Base-by-base conservation (phyloP, 768 basidiomycete species). In the Phanerochaete sordida region DNA sequence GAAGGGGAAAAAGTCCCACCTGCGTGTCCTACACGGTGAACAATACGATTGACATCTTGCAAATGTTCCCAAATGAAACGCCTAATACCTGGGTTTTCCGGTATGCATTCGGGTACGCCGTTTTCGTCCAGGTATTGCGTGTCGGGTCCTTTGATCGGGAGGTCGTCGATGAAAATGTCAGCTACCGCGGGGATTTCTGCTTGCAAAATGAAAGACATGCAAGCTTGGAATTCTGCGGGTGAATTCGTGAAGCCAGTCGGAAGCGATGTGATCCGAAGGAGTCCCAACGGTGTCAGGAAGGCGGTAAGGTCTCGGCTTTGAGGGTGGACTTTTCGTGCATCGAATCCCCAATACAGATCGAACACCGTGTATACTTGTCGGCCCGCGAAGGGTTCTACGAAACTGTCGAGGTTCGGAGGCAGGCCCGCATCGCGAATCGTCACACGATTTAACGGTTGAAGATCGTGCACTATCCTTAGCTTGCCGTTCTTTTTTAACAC, bases 381-480 rank as follows among this genome's bases (percentile, higher is more conserved):
- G 43, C 65, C 65, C 23, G 63, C 63, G 44, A 66, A 66, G 2
- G 54, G 35, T 47, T 61, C 59, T 21, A 70, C 73, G 53, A 76
- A 67, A 3, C 73, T 61, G 16, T 78, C 72, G 0, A 73, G 59
- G 11, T 70, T 68, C 0, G 77, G 77, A 0, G 70, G 67, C 0
- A 75, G 26, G 0, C 72, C 75, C 1, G 76, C 73, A 59, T 79
- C 75, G 11, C 66, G 43, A 2, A 81, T 76, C 0, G 74, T 70
- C 0, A 79, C 72, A 24, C 59, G 56, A 56, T 80, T 80, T 0
- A 79, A 63, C 0, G 73, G 75, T 48, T 76, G 70, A 0, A 80
- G 59, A 47, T 75, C 70, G 51, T 78, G 76, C 0, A 81, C 76
- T 1, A 77, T 65, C 3, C 71, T 56, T 1, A 68, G 56, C 5